phyloP scores from a whole-genome alignment of 1,139 yeast species.

The Taiozyma onychis region DNA sequence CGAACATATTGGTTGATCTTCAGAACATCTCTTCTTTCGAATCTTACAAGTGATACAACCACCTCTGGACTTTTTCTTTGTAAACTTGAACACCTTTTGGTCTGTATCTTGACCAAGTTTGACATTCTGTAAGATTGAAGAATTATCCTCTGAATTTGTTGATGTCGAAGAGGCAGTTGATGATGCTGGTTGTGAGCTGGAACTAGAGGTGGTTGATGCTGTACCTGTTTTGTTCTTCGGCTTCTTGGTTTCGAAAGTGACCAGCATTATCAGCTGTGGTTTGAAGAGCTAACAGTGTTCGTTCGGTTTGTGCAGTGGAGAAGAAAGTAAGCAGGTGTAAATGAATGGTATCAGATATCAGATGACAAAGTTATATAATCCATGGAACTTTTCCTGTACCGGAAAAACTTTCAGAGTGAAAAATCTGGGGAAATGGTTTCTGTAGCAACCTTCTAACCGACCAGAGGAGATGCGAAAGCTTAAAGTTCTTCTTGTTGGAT shows the following conservation, averaged over 20 bases:
- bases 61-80: conserved; percentile 36
- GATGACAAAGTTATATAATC: too few species aligned
- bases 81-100: conserved; percentile 17
- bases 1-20: conserved; percentile 45
- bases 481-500: not conserved
- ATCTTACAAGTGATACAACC: conserved; percentile 62
- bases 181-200: not conserved
- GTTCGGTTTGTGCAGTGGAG: too few species aligned
- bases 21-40: conserved; percentile 60
- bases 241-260: conserved; percentile 16
- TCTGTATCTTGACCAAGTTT: conserved; percentile 13
- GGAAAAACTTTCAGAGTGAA: not conserved
- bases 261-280: conserved; percentile 6
- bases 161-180: not conserved
- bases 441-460: not conserved
- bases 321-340: too few species aligned
- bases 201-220: not conserved
- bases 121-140: conserved; percentile 13
- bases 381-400: too few species aligned
- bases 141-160: not conserved
- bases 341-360: not conserved
- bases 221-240: not conserved
- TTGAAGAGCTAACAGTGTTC: not conserved
- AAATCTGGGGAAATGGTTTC: not conserved
- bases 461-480: not conserved